Evolutionary conservation across 108 stramenopile species (phyloP).

Genomic region (Stephanodiscus triporus): DNA sequence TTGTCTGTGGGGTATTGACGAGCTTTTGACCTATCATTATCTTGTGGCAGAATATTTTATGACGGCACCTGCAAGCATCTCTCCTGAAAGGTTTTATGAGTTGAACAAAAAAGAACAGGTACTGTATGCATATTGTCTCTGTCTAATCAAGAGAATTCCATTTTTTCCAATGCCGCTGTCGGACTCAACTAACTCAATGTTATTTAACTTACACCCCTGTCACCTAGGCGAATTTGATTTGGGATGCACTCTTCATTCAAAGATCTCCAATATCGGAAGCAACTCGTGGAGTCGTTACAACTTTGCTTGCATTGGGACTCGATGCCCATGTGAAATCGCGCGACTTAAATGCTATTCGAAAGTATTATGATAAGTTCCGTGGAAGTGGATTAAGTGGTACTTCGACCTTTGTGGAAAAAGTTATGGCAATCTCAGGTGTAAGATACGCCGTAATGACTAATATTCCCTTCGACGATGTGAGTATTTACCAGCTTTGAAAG

Average conservation of each 20-base stretch:
- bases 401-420: conserved; percentile 57
- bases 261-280: conserved; percentile 89
- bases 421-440: conserved; percentile 69
- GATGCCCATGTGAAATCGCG: conserved; percentile 45
- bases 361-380: conserved; percentile 56
- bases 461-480: conserved; percentile 83
- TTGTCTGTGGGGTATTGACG: conserved; percentile 91
- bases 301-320: conserved; percentile 66
- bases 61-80: conserved; percentile 68
- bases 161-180: conserved; percentile 7
- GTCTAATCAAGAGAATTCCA: not conserved
- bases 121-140: not conserved
- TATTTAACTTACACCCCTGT: not conserved
- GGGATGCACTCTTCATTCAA: conserved; percentile 83
- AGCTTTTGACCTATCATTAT: conserved; percentile 93
- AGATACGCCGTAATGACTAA: conserved; percentile 92
- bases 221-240: conserved; percentile 69
- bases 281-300: conserved; percentile 84
- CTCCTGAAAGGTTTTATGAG: conserved; percentile 67
- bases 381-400: conserved; percentile 53
- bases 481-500: not conserved
- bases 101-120: conserved; percentile 58
- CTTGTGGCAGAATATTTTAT: conserved; percentile 90
- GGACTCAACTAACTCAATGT: not conserved
- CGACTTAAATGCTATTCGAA: conserved; percentile 74